Base-by-base conservation (phyloP, 2,329 filamentous ascomycete species). In the Talaromyces sp. region DNA sequence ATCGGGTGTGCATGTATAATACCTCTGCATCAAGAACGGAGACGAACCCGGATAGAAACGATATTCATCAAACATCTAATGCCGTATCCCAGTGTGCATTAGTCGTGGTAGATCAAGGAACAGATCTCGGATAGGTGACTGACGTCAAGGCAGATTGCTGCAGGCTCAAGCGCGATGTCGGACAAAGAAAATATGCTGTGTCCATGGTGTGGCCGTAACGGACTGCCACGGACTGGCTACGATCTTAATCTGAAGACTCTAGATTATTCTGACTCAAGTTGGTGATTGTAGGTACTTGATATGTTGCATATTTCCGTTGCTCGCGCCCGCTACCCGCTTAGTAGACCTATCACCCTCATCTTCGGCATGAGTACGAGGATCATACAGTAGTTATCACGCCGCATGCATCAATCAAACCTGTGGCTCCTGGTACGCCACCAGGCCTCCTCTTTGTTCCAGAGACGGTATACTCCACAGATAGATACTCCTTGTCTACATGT, bases 141-240 rank as follows among this genome's bases (percentile, higher is more conserved):
- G 56, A 59, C 56, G 36, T 59, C 56, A 59, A 15, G 22, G 11
- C n/a, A 17, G 54, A 11, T 25, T 27, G 36, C 19, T 40, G 54
- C 34, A 58, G 49, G 15, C 36, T 59, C 36, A 59, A 45, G 56
- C 36, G 36, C 5, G 22, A 59, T 45, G 56, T 61, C 45, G 47
- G 61, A 56, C 61, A 54, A 43, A 63, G 61, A 63, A 61, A 54
- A 19, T 34, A 56, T 56, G 47, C 36, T 27, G 49, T 54, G 25
- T 38, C 11, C 17, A 59, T 38, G 11, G 38, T 59, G 56, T 27
- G 31, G 29, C 38, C 36, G 53, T 5, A 10, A 25, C 22, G 27
- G 10, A 22, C 27, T 19, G 31, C 49, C 27, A 27, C 22, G 22
- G 25, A 27, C 47, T 27, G 17, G 47, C 13, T 27, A 17, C 17